Conservation (phyloP, 1,284 basidiomycete species). For the Butyriboletus appendiculatus region DNA sequence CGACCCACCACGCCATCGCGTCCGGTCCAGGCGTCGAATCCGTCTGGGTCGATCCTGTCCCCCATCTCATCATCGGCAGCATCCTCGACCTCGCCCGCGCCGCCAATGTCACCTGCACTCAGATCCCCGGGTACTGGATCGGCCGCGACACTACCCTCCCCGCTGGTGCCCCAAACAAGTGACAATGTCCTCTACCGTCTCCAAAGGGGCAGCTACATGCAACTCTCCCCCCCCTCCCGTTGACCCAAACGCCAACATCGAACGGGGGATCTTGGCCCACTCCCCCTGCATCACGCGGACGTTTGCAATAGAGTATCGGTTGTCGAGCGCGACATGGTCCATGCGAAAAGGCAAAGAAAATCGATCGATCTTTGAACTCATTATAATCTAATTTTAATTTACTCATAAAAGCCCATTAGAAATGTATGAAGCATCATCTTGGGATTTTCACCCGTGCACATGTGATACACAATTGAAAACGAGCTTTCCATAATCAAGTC, state of each 20-base stretch:
- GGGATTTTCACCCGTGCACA: no score
- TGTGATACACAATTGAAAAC: no score
- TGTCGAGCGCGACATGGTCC: slow-evolving; percentile 36
- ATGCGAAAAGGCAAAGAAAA: slow-evolving; percentile 6
- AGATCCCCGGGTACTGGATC: slow-evolving; percentile 41
- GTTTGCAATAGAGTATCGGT: slow-evolving; percentile 47
- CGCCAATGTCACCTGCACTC: slow-evolving; percentile 28
- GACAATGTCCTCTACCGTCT: no score
- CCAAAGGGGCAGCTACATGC: no score
- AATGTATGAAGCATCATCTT: no score
- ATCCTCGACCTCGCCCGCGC: slow-evolving; percentile 15
- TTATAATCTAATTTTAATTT: no score
- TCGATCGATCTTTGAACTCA: no score
- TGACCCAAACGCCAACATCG: slow-evolving; percentile 29
- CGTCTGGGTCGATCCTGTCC: slow-evolving; percentile 24
- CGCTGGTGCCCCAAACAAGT: slow-evolving; percentile 20
- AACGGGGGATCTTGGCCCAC: slow-evolving; percentile 29
- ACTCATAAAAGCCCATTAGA: no score
- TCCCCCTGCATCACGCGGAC: slow-evolving; percentile 30
- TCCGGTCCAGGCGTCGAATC: slow-evolving; percentile 20
- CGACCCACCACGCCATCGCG: slow-evolving; percentile 18
- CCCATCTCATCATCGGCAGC: slow-evolving; percentile 23
- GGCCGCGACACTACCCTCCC: slow-evolving; percentile 21
- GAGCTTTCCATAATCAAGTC: no score
- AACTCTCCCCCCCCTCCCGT: no score